A percentile compares a stretch with the other conserved stretches of the same genome.
Evolutionary conservation across 208 protist species (phyloP).

Genomic region (Acanthamoeba divionensis): DNA sequence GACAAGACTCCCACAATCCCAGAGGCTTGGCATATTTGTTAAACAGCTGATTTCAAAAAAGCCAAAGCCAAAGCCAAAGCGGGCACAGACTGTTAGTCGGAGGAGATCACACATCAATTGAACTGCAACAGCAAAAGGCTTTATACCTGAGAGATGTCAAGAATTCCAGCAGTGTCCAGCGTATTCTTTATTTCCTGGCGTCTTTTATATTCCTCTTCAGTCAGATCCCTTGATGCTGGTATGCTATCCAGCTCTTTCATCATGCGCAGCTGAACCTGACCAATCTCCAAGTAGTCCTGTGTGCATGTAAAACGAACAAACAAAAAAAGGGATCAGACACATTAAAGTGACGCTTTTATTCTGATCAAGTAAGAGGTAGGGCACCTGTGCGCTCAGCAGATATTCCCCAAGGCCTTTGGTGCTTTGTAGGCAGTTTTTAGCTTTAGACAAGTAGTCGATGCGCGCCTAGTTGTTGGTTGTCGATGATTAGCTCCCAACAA

Average conservation of each 20-base stretch:
- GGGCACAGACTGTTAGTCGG: neutral
- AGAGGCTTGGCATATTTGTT: neutral
- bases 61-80: neutral
- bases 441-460: constrained; percentile 4
- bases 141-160: too few species aligned
- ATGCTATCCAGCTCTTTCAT: neutral
- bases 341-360: too few species aligned
- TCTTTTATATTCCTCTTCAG: too few species aligned
- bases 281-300: neutral
- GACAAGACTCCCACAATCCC: neutral
- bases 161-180: too few species aligned
- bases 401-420: neutral
- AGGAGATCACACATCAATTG: too few species aligned
- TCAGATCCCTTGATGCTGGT: too few species aligned
- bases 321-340: too few species aligned
- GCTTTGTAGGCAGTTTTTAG: neutral
- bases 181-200: too few species aligned
- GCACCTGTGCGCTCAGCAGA: neutral
- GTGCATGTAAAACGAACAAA: neutral
- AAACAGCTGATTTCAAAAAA: neutral
- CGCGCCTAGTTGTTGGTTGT: too few species aligned
- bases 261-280: neutral
- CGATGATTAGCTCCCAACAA: too few species aligned
- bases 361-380: too few species aligned
- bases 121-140: too few species aligned